Evolutionary conservation across 1,284 basidiomycete species (phyloP).

Genomic region (Irpex sp.): DNA sequence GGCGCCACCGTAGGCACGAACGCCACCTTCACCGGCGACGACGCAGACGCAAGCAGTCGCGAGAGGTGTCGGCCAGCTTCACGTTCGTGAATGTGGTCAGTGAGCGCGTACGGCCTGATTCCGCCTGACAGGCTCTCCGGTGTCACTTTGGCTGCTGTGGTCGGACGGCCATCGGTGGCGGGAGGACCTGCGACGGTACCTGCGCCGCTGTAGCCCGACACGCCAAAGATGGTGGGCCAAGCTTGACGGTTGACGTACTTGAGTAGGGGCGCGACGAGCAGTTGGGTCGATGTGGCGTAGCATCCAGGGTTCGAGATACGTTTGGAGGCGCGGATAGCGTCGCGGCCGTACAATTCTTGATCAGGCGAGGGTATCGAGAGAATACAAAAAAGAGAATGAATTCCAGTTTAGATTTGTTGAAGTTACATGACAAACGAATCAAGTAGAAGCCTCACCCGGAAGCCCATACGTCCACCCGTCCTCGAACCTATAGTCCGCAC

Average conservation of each 20-base stretch:
- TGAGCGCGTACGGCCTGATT: conserved; percentile 84
- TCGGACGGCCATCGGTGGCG: conserved; percentile 64
- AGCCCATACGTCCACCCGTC: conserved; percentile 95
- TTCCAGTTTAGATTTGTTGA: conserved; percentile 30
- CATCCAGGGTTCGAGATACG: conserved; percentile 97
- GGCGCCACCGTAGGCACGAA: conserved; percentile 89
- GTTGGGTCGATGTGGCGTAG: conserved; percentile 92
- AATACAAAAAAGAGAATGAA: conserved; percentile 18
- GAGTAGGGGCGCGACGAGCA: conserved; percentile 88
- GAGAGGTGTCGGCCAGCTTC: conserved; percentile 87
- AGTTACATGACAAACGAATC: conserved; percentile 27
- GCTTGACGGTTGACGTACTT: conserved; percentile 60
- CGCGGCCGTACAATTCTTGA: conserved; percentile 86
- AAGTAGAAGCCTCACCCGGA: conserved; percentile 79
- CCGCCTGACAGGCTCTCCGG: conserved; percentile 75
- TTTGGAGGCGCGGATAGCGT: conserved; percentile 64
- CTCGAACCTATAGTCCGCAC: conserved; percentile 96
- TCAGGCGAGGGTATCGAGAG: conserved; percentile 14
- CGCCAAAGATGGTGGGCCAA: conserved; percentile 88
- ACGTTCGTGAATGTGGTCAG: conserved; percentile 98
- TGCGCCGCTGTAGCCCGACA: conserved; percentile 94
- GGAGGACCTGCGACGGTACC: conserved; percentile 77
- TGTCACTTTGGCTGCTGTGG: conserved; percentile 81
- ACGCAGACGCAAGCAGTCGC: conserved; percentile 40
- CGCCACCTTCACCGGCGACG: conserved; percentile 57